Percentiles rank a stretch among this genome's conserved stretches.
These are phyloP conservation scores for Suillus discolor DNA, from an alignment of 768 basidiomycete genomes.

Conservation along the genomic window DNA sequence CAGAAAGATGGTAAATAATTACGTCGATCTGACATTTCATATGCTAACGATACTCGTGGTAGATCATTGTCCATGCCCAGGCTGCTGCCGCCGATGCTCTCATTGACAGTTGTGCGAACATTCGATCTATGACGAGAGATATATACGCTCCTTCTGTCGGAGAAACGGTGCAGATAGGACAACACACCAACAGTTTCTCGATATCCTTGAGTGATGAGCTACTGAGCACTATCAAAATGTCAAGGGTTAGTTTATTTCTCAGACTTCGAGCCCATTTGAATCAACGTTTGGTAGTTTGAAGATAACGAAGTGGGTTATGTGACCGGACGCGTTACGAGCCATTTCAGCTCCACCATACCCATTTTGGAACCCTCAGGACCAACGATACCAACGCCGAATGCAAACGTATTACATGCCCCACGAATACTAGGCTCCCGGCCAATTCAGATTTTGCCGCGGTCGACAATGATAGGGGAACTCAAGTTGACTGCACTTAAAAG, in stretches of 20 bases:
- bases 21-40: not conserved
- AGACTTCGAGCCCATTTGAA: constrained; percentile 4
- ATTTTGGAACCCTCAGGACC: constrained; percentile 72
- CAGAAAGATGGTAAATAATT: constrained; percentile 77
- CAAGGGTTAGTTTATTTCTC: constrained; percentile 54
- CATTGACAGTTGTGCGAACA: constrained; percentile 78
- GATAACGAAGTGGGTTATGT: constrained; percentile 97
- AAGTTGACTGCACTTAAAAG: constrained; percentile 88
- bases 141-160: constrained; percentile 77
- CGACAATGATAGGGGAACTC: constrained; percentile 97
- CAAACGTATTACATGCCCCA: constrained; percentile 29
- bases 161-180: constrained; percentile 89
- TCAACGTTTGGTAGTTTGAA: constrained; percentile 68
- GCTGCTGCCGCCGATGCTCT: constrained; percentile 67
- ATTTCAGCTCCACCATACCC: constrained; percentile 87
- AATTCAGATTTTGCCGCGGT: constrained; percentile 70
- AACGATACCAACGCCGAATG: constrained; percentile 26
- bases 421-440: constrained; percentile 68
- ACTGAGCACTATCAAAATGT: constrained; percentile 78
- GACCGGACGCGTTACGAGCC: constrained; percentile 81
- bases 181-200: constrained; percentile 93
- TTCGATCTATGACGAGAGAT: constrained; percentile 90
- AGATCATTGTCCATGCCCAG: constrained; percentile 91
- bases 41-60: constrained; percentile 1
- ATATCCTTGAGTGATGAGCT: constrained; percentile 92